Evolutionary conservation across 2,329 filamentous ascomycete species (phyloP).

Genomic region (Ustilaginoidea virens): DNA sequence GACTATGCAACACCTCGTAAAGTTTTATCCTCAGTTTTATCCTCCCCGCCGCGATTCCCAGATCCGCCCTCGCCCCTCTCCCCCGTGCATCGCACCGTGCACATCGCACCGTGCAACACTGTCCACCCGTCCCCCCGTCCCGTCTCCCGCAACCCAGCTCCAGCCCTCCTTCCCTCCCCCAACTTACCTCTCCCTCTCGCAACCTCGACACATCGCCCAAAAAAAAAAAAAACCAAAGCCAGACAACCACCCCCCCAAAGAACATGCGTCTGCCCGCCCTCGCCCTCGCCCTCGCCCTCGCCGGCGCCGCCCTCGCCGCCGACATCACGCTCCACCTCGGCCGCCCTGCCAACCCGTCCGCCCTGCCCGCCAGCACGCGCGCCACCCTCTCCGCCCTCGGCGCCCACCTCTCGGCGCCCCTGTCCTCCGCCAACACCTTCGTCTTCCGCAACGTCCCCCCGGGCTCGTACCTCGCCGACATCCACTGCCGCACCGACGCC

Average conservation of each 20-base stretch:
- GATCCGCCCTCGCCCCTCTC: too few species aligned
- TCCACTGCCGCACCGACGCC: not conserved
- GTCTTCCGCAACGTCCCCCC: slow-evolving; percentile 56
- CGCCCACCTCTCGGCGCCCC: slow-evolving; percentile 33
- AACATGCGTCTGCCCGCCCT: too few species aligned
- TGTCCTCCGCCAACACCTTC: slow-evolving; percentile 56
- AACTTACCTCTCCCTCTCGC: slow-evolving; percentile 1
- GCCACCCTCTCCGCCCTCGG: slow-evolving; percentile 37
- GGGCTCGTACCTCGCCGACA: slow-evolving; percentile 68
- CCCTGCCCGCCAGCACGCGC: slow-evolving; percentile 50
- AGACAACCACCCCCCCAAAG: not conserved
- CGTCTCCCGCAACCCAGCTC: not conserved
- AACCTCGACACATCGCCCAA: too few species aligned
- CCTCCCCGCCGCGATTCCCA: too few species aligned
- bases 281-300: slow-evolving; percentile 17
- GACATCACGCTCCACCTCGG: slow-evolving; percentile 30
- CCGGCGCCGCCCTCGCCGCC: slow-evolving; percentile 16
- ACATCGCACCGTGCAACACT: too few species aligned
- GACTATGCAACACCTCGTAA: too few species aligned
- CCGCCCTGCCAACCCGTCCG: slow-evolving; percentile 32
- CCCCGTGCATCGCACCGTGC: too few species aligned
- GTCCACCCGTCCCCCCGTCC: too few species aligned
- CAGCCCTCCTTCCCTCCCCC: not conserved
- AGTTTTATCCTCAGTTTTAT: too few species aligned
- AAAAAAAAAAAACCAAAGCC: too few species aligned